phyloP scores from a whole-genome alignment of 305 asterid species.

The Withania somnifera region DNA sequence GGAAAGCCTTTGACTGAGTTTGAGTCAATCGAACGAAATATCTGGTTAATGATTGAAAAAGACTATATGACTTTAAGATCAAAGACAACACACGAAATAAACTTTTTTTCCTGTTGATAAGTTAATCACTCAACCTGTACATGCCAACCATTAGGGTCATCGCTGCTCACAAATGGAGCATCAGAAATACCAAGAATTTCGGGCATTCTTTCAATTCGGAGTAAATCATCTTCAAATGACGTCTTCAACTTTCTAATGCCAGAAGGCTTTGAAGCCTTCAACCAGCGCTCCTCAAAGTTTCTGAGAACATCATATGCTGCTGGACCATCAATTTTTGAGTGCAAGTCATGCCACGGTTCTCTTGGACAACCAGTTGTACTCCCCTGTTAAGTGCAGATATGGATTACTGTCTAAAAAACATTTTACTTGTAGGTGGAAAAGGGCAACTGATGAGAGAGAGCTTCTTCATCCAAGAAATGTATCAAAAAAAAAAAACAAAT shows the following conservation, averaged over 20 bases:
- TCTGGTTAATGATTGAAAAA: conserved; percentile 29
- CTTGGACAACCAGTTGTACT: conserved; percentile 71
- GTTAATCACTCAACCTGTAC: conserved; percentile 42
- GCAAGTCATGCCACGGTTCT: conserved; percentile 99
- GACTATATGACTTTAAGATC: conserved; percentile 3
- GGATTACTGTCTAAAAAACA: not conserved
- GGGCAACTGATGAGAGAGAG: not conserved
- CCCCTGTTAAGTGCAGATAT: conserved; percentile 42
- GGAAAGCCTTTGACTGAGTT: conserved; percentile 92
- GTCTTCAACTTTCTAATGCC: conserved; percentile 75
- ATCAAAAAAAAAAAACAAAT: not conserved
- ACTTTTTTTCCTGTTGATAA: conserved; percentile 4
- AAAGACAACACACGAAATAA: not conserved
- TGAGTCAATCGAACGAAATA: conserved; percentile 96
- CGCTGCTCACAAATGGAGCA: conserved; percentile 49
- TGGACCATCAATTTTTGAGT: conserved; percentile 88
- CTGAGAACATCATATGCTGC: conserved; percentile 93
- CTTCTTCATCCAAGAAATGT: not conserved
- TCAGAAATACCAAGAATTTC: conserved; percentile 72
- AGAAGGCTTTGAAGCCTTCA: conserved; percentile 79
- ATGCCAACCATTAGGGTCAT: conserved; percentile 88
- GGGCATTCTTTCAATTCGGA: conserved; percentile 75
- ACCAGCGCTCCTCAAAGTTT: conserved; percentile 94
- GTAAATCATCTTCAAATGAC: conserved; percentile 83
- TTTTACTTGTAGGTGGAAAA: not conserved